Base-by-base conservation (phyloP, 2,329 filamentous ascomycete genomes). In the Fusarium sp. region DNA sequence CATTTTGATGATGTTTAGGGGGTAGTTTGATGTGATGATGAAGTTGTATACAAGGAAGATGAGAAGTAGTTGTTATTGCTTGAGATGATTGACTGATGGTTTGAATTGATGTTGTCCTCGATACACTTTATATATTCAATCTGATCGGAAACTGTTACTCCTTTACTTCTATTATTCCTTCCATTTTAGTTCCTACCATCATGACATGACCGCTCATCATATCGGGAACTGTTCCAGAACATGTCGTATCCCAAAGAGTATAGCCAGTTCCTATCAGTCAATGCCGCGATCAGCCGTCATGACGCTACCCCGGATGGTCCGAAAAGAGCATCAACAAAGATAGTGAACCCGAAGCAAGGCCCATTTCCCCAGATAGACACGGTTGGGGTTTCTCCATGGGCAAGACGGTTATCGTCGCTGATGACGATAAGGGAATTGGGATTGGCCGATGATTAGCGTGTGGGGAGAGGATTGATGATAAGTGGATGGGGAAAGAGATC, bases 81-180 rank as follows among this genome's bases (percentile, higher is more conserved):
- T 46, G n/a, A 46, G 30, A 37, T 53, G 43, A 11, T 59, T n/a
- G 14, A 37, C n/a, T 63, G 40, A 49, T 56, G 50, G 43, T n/a
- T 37, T 1, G 20, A 3, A 23, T n/a, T 18, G 8, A 43, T 27
- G n/a, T 3, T 2, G 32, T 51, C 16, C 4, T 41, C 1, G 1
- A 23, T 12, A 12, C 12, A n/a, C 7, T 27, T 70, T 70, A 70
- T 50, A 64, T 70, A 68, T 37, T 10, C 3, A 28, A 4, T 5
- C 3, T 27, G 41, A 16, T 68, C 68, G 68, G 68, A 51, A 64
- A 51, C 43, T 64, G 34, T 71, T 70, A 25, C 67, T 71, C 9
- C 1, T 57, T 68, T 70, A 16, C 57, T 40, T 37, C 40, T 45
- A 48, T 4, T 6, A 1, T 9, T 13, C 51, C 14, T 66, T 47